Evolutionary conservation across 441 rosid genomes (phyloP).

Genomic region (Euphorbia schlechtendalii): DNA sequence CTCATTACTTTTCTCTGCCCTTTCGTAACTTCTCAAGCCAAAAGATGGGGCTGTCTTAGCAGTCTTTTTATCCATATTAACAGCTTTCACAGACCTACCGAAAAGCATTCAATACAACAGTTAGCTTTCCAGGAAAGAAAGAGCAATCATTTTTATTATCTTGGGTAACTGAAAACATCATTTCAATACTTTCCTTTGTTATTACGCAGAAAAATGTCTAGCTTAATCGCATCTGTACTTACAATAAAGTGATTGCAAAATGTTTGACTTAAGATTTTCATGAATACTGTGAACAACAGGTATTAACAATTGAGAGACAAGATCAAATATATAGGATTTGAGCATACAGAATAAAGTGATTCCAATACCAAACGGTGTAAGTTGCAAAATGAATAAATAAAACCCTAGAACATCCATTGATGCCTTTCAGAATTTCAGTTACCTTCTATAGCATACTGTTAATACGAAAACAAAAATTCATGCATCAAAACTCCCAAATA

Average conservation of each 20-base stretch:
- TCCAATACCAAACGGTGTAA: not conserved
- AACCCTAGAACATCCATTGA: not conserved
- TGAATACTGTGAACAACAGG: not conserved
- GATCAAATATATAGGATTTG: not conserved
- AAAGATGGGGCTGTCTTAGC: constrained; percentile 46
- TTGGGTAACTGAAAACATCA: constrained; percentile 2
- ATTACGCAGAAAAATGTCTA: not conserved
- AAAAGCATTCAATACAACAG: constrained; percentile 16
- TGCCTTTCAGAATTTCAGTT: not conserved
- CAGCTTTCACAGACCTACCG: constrained; percentile 42
- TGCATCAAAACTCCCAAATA: not conserved
- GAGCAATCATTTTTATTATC: not conserved
- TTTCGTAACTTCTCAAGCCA: constrained; percentile 42
- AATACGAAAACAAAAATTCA: not conserved
- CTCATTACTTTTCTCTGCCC: constrained; percentile 46
- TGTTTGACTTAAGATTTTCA: not conserved
- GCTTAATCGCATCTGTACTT: not conserved
- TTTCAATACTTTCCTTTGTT: constrained; percentile 9
- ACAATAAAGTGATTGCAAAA: not conserved
- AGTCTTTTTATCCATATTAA: constrained; percentile 44
- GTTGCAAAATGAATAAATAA: not conserved
- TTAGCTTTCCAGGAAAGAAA: constrained; percentile 12
- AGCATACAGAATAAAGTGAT: not conserved
- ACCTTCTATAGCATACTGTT: not conserved
- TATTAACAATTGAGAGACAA: not conserved